Conservation (phyloP, 2,329 filamentous ascomycete species). For the Xylaria sp. region DNA sequence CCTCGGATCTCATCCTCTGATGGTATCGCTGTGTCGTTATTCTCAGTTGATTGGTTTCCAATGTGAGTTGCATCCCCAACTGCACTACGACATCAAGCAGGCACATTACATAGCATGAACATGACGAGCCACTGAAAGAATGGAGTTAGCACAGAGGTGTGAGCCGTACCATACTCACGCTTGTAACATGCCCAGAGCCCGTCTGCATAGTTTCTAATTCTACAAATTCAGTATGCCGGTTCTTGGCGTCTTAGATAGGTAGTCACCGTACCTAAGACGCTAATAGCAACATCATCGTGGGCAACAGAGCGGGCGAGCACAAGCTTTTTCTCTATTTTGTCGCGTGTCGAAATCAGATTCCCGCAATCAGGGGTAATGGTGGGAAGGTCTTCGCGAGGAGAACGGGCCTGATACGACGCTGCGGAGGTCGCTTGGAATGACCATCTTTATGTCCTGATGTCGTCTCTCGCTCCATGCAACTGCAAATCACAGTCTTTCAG, state of each 20-base stretch:
- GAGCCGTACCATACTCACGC: too few species aligned
- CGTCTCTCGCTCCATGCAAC: too few species aligned
- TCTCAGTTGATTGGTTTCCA: not conserved
- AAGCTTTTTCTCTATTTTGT: too few species aligned
- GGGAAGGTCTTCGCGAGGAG: not conserved
- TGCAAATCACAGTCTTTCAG: too few species aligned
- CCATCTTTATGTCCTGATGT: too few species aligned
- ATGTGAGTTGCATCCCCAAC: not conserved
- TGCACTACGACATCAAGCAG: not conserved
- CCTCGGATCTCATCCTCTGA: not conserved
- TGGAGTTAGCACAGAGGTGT: too few species aligned
- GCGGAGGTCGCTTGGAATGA: not conserved
- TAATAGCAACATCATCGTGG: not conserved
- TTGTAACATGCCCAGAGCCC: too few species aligned
- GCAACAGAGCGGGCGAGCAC: not conserved
- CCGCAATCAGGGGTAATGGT: not conserved
- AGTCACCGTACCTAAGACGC: not conserved
- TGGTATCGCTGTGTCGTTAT: not conserved
- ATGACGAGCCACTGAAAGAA: too few species aligned
- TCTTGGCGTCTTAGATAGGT: not conserved
- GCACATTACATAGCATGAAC: not conserved
- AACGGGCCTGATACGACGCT: not conserved
- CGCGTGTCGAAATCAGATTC: not conserved
- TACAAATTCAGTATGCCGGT: not conserved
- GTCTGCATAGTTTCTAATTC: too few species aligned